A percentile compares a stretch with the other conserved stretches of the same genome.
phyloP scores from a whole-genome alignment of 2,329 filamentous ascomycete species.

The Cladobotryum protrusum region DNA sequence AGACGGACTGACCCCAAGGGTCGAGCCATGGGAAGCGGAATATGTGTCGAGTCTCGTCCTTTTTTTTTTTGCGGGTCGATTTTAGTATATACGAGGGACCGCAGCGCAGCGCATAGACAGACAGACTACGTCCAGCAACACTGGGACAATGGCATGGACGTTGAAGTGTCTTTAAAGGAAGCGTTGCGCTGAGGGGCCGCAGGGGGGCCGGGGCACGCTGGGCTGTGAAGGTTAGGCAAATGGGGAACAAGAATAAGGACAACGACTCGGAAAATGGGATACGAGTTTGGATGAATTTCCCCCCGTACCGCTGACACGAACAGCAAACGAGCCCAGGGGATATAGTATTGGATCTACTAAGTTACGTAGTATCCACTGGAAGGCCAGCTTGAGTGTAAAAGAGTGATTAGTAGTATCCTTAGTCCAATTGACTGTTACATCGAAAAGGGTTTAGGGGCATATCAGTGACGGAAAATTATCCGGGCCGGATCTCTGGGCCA shows the following conservation, averaged over 20 bases:
- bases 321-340: neutral
- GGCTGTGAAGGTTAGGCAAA: neutral
- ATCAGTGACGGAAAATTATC: too few relatives aligned
- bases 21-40: slow-evolving; percentile 41
- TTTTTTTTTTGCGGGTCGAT: neutral
- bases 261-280: neutral
- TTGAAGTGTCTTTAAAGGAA: neutral
- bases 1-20: slow-evolving; percentile 62
- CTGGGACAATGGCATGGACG: slow-evolving; percentile 10
- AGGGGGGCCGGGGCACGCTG: neutral
- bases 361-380: neutral
- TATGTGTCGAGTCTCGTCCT: neutral
- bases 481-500: too few relatives aligned
- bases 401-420: neutral
- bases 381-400: neutral
- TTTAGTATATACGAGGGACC: neutral
- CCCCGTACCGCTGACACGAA: too few relatives aligned
- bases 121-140: neutral
- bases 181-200: neutral
- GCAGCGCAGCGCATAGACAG: slow-evolving; percentile 4
- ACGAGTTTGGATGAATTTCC: neutral
- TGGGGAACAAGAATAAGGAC: neutral
- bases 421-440: too few relatives aligned
- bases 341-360: neutral
- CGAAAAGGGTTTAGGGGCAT: too few relatives aligned